Base-by-base conservation (phyloP, 2,329 filamentous ascomycete species). In the Pestalotiopsis sp. region DNA sequence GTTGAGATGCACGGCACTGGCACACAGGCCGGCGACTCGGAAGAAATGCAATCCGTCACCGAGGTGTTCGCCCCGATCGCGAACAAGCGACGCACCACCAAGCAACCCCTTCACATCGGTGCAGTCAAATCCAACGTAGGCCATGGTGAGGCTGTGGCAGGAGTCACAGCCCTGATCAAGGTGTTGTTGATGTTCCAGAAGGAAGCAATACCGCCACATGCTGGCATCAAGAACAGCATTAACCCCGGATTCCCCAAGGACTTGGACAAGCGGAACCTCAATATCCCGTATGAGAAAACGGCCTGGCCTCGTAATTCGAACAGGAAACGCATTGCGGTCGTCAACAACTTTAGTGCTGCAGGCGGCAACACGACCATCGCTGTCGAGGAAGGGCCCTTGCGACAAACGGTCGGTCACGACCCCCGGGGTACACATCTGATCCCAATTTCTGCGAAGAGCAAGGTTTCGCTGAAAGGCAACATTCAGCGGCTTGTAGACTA, bases 1-100 rank as follows among this genome's bases (percentile, higher is more conserved):
- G 86, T 92, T 7, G 90, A 92, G 75, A 87, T 92, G 83, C 90
- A 93, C 75, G 91, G 90, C 6, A 92, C 91, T 3, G 91, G 90
- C 57, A 93, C 90, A 0, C 90, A 92, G 75, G 91, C 89, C 41
- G 91, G 91, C 68, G 92, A 93, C 75, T 85, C 85, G 2, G 23
- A 87, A 87, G 91, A 92, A 77, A 90, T 90, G 84, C 83, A 85
- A 2, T 89, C 87, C 0, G 87, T 92, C 60, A 82, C 84, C 25
- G 84, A 87, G 49, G 82, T 87, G 6, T 92, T 92, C 72, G 88
- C 87, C 59, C 85, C 85, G 14, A 81, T 31, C 81, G 83, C 68
- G 79, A 49, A 45, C 23, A 85, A 72, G 81, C 83, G 77, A 66
- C 79, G 82, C 56, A 74, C 72, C 20, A 64, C 73, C 7, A 76